phyloP scores from a whole-genome alignment of 345 rosid genomes.

The Rhizophora apiculata region DNA sequence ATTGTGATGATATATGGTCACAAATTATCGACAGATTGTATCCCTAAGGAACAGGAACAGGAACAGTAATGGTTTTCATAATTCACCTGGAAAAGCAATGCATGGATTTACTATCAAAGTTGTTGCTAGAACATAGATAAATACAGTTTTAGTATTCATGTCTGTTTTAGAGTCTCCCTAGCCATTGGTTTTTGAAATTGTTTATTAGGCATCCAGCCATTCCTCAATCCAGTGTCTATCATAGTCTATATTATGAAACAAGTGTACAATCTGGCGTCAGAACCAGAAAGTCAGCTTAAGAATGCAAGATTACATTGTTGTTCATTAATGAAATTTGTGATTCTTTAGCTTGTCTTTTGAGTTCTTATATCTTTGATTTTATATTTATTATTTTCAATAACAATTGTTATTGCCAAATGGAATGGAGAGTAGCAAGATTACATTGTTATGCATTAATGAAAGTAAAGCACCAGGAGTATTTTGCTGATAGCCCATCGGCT shows the following conservation, averaged over 20 bases:
- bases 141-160: not conserved
- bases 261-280: not conserved
- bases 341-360: not conserved
- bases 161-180: not conserved
- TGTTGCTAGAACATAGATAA: too few relatives aligned
- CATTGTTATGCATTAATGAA: not conserved
- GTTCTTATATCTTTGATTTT: not conserved
- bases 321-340: not conserved
- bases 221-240: not conserved
- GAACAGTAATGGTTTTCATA: too few relatives aligned
- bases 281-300: not conserved
- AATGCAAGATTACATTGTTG: not conserved
- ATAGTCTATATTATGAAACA: not conserved
- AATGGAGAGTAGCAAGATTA: constrained; percentile 41
- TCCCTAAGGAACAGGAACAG: too few relatives aligned
- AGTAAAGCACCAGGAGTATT: constrained; percentile 90
- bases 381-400: not conserved
- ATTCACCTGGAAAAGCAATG: too few relatives aligned
- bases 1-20: too few relatives aligned
- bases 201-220: not conserved
- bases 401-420: constrained; percentile 11
- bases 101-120: too few relatives aligned
- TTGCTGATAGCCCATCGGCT: constrained; percentile 67
- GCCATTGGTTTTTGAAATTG: not conserved
- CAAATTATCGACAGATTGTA: too few relatives aligned